phyloP scores from a whole-genome alignment of 179 eudicot species.

The Patellifolia procumbens region DNA sequence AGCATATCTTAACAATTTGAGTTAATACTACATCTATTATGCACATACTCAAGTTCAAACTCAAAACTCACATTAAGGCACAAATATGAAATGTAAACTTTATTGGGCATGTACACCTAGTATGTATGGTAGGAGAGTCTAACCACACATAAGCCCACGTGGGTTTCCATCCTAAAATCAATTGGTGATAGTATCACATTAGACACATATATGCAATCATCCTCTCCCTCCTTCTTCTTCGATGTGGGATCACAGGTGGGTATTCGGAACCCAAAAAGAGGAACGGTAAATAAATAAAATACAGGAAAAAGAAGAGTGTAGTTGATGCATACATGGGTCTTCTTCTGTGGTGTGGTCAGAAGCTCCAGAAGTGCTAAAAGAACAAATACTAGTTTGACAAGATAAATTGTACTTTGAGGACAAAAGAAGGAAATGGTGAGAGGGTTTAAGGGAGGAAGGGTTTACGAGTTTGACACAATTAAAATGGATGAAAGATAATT shows the following conservation, averaged over 20 bases:
- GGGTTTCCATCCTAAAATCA: too few relatives aligned
- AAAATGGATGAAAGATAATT: neutral
- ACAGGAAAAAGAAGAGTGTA: neutral
- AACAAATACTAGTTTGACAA: conserved; percentile 12
- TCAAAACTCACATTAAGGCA: too few relatives aligned
- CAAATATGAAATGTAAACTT: too few relatives aligned
- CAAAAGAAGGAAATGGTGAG: neutral
- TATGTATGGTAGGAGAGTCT: too few relatives aligned
- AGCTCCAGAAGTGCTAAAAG: conserved; percentile 15
- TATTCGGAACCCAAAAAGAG: neutral
- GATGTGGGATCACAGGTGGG: too few relatives aligned
- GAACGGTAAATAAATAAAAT: neutral
- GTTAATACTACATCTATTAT: too few relatives aligned
- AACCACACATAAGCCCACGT: too few relatives aligned
- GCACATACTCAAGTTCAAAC: too few relatives aligned
- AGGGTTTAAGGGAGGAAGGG: conserved; percentile 10
- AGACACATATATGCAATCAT: neutral
- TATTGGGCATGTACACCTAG: too few relatives aligned
- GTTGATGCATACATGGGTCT: conserved; percentile 12
- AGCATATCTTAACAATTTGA: too few relatives aligned
- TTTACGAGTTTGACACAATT: conserved; percentile 22
- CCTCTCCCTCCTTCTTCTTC: neutral
- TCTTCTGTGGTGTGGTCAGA: conserved; percentile 3
- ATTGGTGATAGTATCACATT: too few relatives aligned
- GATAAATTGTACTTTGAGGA: conserved; percentile 1